phyloP scores from a whole-genome alignment of 2,329 filamentous ascomycete genomes.

The Xylaria sp. region DNA sequence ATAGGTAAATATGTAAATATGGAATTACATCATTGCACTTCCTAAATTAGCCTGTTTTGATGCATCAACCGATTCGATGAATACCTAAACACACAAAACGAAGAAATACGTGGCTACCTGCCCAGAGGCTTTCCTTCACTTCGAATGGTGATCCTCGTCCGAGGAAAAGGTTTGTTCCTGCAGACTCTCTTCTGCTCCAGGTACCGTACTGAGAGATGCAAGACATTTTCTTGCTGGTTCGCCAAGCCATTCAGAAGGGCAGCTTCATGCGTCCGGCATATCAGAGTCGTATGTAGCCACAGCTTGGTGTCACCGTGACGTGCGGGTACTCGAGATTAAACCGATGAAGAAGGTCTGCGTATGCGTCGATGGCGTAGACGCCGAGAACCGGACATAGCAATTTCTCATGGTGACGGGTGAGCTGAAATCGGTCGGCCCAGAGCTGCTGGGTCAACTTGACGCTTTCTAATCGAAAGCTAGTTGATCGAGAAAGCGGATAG shows the following conservation, averaged over 20 bases:
- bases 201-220: slow-evolving; percentile 21
- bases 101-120: slow-evolving; percentile 14
- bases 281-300: slow-evolving; percentile 3
- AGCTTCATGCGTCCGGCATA: slow-evolving; percentile 9
- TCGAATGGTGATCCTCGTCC: slow-evolving; percentile 10
- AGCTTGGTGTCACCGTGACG: slow-evolving; percentile 17
- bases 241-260: slow-evolving; percentile 20
- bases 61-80: slow-evolving; percentile 11
- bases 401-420: slow-evolving; percentile 3
- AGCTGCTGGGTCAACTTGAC: not conserved
- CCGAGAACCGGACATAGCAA: slow-evolving; percentile 8
- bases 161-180: slow-evolving; percentile 29
- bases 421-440: slow-evolving; percentile 15
- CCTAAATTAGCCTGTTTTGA: slow-evolving; percentile 12
- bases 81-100: slow-evolving; percentile 1
- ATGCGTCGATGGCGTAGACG: not conserved
- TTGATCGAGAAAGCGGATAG: not conserved
- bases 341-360: slow-evolving; percentile 7
- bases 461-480: not conserved
- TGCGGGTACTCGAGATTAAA: slow-evolving; percentile 5
- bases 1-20: not conserved
- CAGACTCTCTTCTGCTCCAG: slow-evolving; percentile 10
- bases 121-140: slow-evolving; percentile 13
- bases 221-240: slow-evolving; percentile 30
- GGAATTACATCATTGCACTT: slow-evolving; percentile 29